Evolutionary conservation across 2,329 filamentous ascomycete genomes (phyloP), one percentile per base, ranked within the genome.

Genomic region (Cryphonectria japonica): DNA sequence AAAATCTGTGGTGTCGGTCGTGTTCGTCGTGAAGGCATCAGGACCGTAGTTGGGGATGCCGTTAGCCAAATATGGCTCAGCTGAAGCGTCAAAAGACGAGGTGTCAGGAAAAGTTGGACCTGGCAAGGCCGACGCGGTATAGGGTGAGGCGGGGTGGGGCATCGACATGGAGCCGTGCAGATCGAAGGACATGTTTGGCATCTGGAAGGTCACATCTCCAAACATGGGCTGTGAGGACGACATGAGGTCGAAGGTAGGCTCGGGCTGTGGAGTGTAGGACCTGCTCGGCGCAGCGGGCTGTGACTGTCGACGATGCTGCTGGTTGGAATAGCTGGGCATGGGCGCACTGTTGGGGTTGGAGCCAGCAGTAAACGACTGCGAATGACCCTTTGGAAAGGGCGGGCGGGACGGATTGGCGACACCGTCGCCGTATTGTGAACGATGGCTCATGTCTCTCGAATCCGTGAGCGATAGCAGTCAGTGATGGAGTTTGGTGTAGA

Each of bases 211-310:
- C 52, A 71, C 68, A 37, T 73, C 69, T 52, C 69, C 64, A 26
- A 73, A 73, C 32, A 69, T 66, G 46, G 71, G 71, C 63, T 54
- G 66, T 39, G 71, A 61, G 14, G 69, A 71, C n/a, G 71, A 73
- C 71, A 73, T 73, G 59, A 73, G 71, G 50, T 73, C 71, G 71
- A 73, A 73, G 3, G 71, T 67, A 16, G 71, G 71, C 41, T 73
- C 71, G 29, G 69, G 69, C 19, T 71, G 69, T 32, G 71, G 71
- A 11, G 69, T 71, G 52, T 72, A 72, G 26, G 69, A 67, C 46
- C 70, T 72, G 62, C 14, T 72, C 41, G 66, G 37, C 22, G 60
- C 57, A n/a, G 71, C 66, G 22, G 71, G 68, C 60, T 72, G 71
- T 7, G 71, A 71, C 34, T 64, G 67, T 57, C 71, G 71, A 63